Conservation (phyloP, 305 asterid species). For the Rubia tinctorum region DNA sequence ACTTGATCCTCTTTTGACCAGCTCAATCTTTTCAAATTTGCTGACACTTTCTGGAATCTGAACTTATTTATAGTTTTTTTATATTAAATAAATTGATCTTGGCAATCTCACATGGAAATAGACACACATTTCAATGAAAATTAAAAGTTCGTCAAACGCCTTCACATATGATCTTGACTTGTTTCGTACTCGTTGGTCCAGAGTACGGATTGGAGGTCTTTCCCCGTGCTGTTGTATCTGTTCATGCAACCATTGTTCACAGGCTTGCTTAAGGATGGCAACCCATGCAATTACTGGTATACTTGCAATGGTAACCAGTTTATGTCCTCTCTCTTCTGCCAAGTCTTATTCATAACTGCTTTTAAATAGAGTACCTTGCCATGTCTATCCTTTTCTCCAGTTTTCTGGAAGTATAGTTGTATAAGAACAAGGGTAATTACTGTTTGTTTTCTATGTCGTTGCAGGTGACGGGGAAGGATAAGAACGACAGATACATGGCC, state of each 20-base stretch:
- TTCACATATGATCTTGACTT: neutral
- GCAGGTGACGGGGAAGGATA: conserved; percentile 99
- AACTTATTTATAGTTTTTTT: neutral
- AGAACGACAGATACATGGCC: conserved; percentile 98
- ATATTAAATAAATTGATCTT: too few species aligned
- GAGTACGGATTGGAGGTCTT: conserved; percentile 9
- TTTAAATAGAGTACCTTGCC: neutral
- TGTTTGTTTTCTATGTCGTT: conserved; percentile 10
- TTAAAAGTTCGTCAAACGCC: neutral
- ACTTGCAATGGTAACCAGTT: conserved; percentile 78
- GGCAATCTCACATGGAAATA: too few species aligned
- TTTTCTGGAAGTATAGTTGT: neutral
- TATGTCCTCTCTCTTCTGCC: conserved; percentile 11
- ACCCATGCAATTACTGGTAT: conserved; percentile 68
- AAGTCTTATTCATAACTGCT: neutral
- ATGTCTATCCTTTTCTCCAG: neutral
- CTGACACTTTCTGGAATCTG: neutral
- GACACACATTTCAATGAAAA: too few species aligned
- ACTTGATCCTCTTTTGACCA: neutral
- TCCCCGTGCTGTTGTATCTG: conserved; percentile 23
- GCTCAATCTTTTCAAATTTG: neutral
- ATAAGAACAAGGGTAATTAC: neutral
- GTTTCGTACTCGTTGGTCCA: conserved; percentile 8
- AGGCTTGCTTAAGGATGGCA: conserved; percentile 53
- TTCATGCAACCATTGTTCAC: conserved; percentile 10